phyloP scores from a whole-genome alignment of 257 asterid genomes.

The Verbascum thapsus region DNA sequence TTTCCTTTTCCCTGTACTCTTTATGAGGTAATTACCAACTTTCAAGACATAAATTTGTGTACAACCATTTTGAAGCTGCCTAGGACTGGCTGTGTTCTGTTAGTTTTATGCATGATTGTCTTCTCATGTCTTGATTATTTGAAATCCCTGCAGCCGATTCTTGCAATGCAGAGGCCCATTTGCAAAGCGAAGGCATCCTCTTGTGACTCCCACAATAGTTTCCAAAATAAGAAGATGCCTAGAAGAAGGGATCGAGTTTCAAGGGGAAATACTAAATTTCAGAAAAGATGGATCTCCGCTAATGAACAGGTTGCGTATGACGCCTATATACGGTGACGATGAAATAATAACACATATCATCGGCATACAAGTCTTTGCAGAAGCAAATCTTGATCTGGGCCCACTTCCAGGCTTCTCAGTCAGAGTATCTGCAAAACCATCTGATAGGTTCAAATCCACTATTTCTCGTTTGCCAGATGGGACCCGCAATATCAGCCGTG shows the following conservation, averaged over 20 bases:
- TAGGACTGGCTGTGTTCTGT: neutral
- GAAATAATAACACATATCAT: constrained; percentile 57
- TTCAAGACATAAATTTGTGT: neutral
- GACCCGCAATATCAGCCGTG: constrained; percentile 54
- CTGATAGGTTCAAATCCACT: constrained; percentile 52
- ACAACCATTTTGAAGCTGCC: neutral
- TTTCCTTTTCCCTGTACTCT: neutral
- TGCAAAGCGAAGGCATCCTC: constrained; percentile 61
- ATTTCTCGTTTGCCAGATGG: constrained; percentile 45
- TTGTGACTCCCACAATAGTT: constrained; percentile 50
- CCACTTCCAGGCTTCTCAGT: constrained; percentile 73
- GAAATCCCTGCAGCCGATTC: constrained; percentile 55
- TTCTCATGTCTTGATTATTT: constrained; percentile 19
- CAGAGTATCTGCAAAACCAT: constrained; percentile 57
- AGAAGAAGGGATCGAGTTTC: constrained; percentile 52
- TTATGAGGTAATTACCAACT: constrained; percentile 1
- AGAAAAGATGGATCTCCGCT: constrained; percentile 57
- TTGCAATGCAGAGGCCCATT: constrained; percentile 61
- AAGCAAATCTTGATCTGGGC: constrained; percentile 72
- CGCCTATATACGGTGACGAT: constrained; percentile 58
- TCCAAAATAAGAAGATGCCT: constrained; percentile 55
- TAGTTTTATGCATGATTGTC: constrained; percentile 3
- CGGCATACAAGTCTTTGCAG: constrained; percentile 76
- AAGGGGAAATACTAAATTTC: constrained; percentile 54
- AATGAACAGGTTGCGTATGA: constrained; percentile 54